These are phyloP conservation scores for Ceratobasidium sp. DNA, from an alignment of 1,284 basidiomycete species.

Conservation along the genomic window DNA sequence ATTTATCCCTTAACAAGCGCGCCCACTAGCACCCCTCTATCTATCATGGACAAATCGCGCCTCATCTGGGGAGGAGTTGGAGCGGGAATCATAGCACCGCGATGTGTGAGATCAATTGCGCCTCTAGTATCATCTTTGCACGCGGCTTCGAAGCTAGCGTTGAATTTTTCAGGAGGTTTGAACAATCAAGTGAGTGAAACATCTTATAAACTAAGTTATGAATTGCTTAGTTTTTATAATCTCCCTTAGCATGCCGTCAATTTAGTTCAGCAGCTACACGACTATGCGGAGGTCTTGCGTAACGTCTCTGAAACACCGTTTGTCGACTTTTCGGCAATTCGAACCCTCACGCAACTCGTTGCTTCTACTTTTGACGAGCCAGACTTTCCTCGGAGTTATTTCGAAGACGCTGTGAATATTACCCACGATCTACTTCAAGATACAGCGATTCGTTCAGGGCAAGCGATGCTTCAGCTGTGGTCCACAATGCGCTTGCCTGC, in stretches of 20 bases:
- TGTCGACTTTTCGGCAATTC: constrained; percentile 59
- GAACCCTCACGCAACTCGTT: constrained; percentile 55
- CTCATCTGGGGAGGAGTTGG: constrained; percentile 32
- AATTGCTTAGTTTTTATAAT: not conserved
- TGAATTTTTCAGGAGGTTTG: constrained; percentile 1
- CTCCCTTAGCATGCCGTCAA: constrained; percentile 1
- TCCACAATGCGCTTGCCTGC: constrained; percentile 26
- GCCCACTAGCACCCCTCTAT: constrained; percentile 7
- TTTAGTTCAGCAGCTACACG: constrained; percentile 33
- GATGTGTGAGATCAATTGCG: constrained; percentile 36
- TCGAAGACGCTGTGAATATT: constrained; percentile 7
- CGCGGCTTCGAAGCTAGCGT: not conserved
- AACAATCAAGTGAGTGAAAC: constrained; percentile 11
- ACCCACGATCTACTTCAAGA: constrained; percentile 56
- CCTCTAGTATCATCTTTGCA: constrained; percentile 15
- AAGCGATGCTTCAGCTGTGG: constrained; percentile 44
- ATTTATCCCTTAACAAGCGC: not conserved
- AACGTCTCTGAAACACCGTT: constrained; percentile 35
- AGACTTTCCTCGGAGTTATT: not conserved
- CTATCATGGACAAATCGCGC: constrained; percentile 40
- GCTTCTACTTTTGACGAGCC: constrained; percentile 24
- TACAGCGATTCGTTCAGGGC: constrained; percentile 53
- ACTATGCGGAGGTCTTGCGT: constrained; percentile 45
- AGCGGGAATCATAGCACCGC: constrained; percentile 15
- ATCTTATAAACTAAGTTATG: not conserved